These are phyloP conservation scores for Paramecium pentaurelia DNA, from an alignment of 73 alveolate species.

Conservation along the genomic window DNA sequence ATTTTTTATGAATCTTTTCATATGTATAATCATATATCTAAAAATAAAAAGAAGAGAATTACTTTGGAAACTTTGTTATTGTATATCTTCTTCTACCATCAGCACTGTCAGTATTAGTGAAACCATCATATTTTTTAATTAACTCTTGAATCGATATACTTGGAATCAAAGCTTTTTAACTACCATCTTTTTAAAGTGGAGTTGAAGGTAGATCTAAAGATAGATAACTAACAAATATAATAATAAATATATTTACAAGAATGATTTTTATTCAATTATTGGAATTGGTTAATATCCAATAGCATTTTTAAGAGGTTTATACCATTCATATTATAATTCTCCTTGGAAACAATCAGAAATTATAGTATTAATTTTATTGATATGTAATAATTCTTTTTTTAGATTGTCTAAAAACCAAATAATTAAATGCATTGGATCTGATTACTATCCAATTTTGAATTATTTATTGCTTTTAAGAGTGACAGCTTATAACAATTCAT, in stretches of 20 bases:
- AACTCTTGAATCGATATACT: constrained; percentile 85
- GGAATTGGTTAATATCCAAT: constrained; percentile 75
- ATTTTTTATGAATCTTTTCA: constrained; percentile 92
- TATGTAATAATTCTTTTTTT: constrained; percentile 66
- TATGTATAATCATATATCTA: constrained; percentile 72
- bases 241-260: background rate
- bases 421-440: constrained; percentile 90
- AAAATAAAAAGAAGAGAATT: background rate
- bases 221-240: constrained; percentile 72
- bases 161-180: constrained; percentile 78
- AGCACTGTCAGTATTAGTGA: constrained; percentile 66
- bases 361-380: constrained; percentile 58
- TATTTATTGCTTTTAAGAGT: constrained; percentile 69
- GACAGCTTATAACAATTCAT: constrained; percentile 62
- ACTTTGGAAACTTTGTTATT: constrained; percentile 84
- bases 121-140: constrained; percentile 95
- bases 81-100: constrained; percentile 70
- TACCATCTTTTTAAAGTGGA: constrained; percentile 85
- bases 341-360: constrained; percentile 90
- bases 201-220: constrained; percentile 88
- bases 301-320: constrained; percentile 72
- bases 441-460: constrained; percentile 72
- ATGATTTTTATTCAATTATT: constrained; percentile 45
- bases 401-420: constrained; percentile 90
- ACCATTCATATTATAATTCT: constrained; percentile 75